Evolutionary conservation across 208 protist species (phyloP), one percentile per base, ranked within the genome.

Genomic region (Wallacemonas sp.): DNA sequence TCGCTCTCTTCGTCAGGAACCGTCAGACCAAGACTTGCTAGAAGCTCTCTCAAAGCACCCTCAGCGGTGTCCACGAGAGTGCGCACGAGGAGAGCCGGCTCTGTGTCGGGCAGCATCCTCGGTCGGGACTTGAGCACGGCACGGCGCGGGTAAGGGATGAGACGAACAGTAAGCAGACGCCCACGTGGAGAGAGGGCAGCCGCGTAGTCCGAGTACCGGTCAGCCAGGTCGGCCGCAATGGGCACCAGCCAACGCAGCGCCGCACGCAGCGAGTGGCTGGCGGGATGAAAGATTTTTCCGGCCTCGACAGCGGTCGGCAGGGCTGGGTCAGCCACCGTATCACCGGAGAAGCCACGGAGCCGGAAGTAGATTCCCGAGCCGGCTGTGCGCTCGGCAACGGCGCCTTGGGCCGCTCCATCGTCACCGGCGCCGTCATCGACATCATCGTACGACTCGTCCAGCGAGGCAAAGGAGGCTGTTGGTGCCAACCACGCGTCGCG

Each of bases 241-340:
- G 86, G 83, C 0, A 68, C 76, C n/a, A 91, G 57, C 87, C 90
- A 96, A 59, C 71, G 68, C 61, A 37, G 50, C 27, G 90, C 59
- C 30, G 38, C 77, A 2, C 39, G 44, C 52, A 65, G 33, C 30
- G 73, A 71, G 26, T 17, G 50, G 13, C 78, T 73, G 19, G 54
- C 41, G 12, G 84, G 78, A 32, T 65, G 66, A 52, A 96, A 92
- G 12, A 68, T 64, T 60, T 96, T 96, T 37, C 71, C 79, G 13
- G 83, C 80, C 65, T 73, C 79, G 30, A 96, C 63, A 10, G 70
- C 69, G 32, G 81, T 80, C 30, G 81, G 52, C 32, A 83, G 48
- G 21, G 71, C 63, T 10, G 60, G 75, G 44, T 84, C 68, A 27
- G 34, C 37, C 34, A 96, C 78, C 26, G 38, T 34, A 33, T 79